Conservation (phyloP, 176 grass and related monocot species). For the Rhynchospora pubera region DNA sequence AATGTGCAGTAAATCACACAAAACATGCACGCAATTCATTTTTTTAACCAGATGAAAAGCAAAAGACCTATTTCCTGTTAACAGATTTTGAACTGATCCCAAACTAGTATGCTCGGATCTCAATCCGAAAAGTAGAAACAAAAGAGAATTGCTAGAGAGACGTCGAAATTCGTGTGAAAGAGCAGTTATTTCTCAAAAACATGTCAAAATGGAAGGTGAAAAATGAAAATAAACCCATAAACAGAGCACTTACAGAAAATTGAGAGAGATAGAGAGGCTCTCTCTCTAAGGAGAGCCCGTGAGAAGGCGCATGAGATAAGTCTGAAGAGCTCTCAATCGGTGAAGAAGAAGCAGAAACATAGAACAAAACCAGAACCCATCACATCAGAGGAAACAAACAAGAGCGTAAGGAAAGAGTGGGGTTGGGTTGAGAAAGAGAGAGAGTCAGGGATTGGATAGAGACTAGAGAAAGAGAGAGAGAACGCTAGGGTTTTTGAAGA, state of each 20-base stretch:
- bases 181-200: background rate
- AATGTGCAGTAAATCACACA: constrained; percentile 36
- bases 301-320: constrained; percentile 11
- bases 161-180: background rate
- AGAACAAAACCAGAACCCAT: constrained; percentile 24
- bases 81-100: background rate
- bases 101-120: background rate
- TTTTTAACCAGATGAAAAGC: background rate
- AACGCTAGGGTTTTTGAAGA: constrained; percentile 11
- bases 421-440: background rate
- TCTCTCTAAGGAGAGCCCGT: constrained; percentile 37
- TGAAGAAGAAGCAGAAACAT: background rate
- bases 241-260: background rate
- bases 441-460: constrained; percentile 3
- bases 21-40: background rate
- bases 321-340: background rate
- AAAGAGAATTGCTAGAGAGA: background rate
- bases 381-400: constrained; percentile 33
- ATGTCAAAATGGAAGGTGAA: background rate
- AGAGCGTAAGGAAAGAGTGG: background rate
- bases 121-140: background rate
- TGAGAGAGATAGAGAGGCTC: background rate
- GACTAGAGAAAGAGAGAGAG: background rate
- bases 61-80: background rate
- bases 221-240: background rate